Base-by-base conservation (phyloP, 768 basidiomycete genomes). In the Neoboletus brunneissimus region DNA sequence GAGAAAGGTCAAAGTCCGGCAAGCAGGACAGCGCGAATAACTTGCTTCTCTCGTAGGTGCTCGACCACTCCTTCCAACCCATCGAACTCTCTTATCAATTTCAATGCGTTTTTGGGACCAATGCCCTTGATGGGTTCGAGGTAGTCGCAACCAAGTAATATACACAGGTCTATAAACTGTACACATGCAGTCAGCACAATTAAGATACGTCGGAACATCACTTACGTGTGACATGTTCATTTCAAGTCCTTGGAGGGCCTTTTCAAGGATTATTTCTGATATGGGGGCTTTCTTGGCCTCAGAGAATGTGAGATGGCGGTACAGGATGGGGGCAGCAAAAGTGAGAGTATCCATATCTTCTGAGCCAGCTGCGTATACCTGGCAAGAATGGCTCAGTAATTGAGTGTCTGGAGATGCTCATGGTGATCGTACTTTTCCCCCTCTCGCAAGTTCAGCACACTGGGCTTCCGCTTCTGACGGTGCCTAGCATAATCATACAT, bases 301-400 rank as follows among this genome's bases (percentile, higher is more conserved):
- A 13, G 93, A 94, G 76, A 98, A 98, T 13, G 97, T 98, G 56
- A 99, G 83, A 73, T 98, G 97, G 29, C 97, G 91, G 63, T 90
- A 88, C 10, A 99, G 80, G 43, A 96, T 87, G 2, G 97, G 96
- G 0, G 96, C 77, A 62, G 84, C 82, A 78, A 99, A 99, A 1
- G 97, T 99, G 22, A 99, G 84, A 9, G 97, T 99, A 66, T 99
- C 97, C 97, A 99, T 99, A 72, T 99, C 97, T 74, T 98, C 97
- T 0, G 95, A 97, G 15, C 97, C 97, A 9, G 97, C 95, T 1
- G 92, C 97, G 70, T 92, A 98, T 27, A 98, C 93, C 91, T 94
- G 50, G 5, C 31, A 51, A 38, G 43, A 41, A 48, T 11, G 16
- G 18, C 15, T 62, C 45, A 50, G n/a, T 20, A 41, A 25, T 40